Evolutionary conservation across 768 basidiomycete species (phyloP), one percentile per base, ranked within the genome.

Genomic region (Psilocybe tampanensis): DNA sequence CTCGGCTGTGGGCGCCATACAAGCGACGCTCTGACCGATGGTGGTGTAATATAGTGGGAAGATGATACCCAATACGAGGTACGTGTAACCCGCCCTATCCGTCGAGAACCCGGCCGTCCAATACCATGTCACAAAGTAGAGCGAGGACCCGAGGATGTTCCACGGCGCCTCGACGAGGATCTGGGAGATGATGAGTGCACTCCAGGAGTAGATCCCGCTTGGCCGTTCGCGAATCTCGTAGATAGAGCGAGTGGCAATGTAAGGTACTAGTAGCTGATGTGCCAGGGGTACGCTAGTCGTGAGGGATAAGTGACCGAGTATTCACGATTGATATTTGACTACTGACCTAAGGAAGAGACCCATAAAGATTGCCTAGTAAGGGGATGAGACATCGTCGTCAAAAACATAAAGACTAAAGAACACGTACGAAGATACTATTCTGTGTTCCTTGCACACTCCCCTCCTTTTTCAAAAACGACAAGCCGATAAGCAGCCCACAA

Each of bases 91-190:
- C 3, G 77, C 85, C 24, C 86, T 74, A 13, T 75, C 71, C 1
- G 70, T 70, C 5, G 74, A 71, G 61, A 84, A 84, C 0, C 85
- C 84, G 43, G 86, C 81, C 5, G 86, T 85, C 82, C 83, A 88
- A 70, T 79, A 89, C 86, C 86, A 90, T 63, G 79, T 83, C 44
- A 86, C 62, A 72, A 82, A 90, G 73, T 83, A 79, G 9, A 89
- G 49, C 0, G 78, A 72, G 0, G 84, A 82, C 33, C 80, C 80
- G 3, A 83, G 5, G 33, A 86, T 79, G 56, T 86, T 86, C 81
- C 82, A 86, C 1, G 86, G 86, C 1, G 86, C 44, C 60, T 86
- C 86, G 3, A 80, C 75, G 2, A 86, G 58, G 45, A 86, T 69
- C 63, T 82, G 81, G 0, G 84, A 74, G 0, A 81, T 80, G 18